Conservation (phyloP, 164 flowering plant species). For the Nymphaea colorata region DNA sequence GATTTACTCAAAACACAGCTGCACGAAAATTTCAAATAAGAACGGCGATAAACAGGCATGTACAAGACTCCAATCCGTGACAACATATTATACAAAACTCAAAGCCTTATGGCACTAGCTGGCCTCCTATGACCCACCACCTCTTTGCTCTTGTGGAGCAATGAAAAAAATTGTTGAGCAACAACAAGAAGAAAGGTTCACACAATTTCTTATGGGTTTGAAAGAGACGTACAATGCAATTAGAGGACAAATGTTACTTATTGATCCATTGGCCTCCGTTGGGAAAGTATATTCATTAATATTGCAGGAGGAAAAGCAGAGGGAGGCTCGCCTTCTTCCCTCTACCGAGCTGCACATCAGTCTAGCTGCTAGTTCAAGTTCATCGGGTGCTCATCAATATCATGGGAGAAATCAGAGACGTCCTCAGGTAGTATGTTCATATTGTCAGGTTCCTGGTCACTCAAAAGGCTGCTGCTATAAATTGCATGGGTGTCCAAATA, state of each 20-base stretch:
- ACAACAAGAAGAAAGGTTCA: background rate
- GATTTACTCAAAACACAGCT: conserved; percentile 2
- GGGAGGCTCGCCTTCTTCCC: background rate
- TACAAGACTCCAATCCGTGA: background rate
- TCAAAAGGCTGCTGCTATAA: too few species aligned
- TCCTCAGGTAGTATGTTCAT: too few species aligned
- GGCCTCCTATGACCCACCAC: background rate
- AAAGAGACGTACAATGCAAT: background rate
- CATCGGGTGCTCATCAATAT: too few species aligned
- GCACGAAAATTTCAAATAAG: background rate
- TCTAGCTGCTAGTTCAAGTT: too few species aligned
- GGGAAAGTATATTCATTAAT: background rate
- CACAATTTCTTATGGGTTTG: background rate
- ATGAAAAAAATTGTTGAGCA: background rate
- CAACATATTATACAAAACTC: background rate
- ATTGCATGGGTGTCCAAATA: too few species aligned
- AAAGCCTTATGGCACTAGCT: background rate
- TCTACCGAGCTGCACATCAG: too few species aligned
- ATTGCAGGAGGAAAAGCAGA: background rate
- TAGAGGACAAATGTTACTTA: background rate
- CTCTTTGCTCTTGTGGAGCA: background rate
- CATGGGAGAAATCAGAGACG: too few species aligned
- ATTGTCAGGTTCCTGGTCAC: too few species aligned
- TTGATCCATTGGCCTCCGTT: background rate
- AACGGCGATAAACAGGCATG: background rate